phyloP scores from a whole-genome alignment of 2,329 filamentous ascomycete genomes.

The Periglandula ipomoeae region DNA sequence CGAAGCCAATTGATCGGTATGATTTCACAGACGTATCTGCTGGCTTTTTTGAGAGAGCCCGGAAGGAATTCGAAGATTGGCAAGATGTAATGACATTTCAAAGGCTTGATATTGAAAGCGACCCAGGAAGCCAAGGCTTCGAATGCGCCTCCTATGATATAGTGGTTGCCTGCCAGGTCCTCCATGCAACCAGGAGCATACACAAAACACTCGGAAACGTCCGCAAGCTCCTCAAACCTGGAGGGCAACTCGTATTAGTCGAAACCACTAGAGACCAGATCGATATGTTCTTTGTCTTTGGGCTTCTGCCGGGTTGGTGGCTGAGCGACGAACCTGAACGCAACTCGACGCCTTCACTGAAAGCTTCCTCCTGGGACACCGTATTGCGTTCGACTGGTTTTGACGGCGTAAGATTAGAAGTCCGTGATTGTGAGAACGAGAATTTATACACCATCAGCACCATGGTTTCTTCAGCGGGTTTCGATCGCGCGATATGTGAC shows the following conservation, averaged over 20 bases:
- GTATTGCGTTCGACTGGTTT: not conserved
- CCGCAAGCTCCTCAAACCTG: constrained; percentile 16
- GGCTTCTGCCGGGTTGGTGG: not conserved
- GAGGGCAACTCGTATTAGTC: constrained; percentile 16
- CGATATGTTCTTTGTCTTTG: not conserved
- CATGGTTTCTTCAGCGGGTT: not conserved
- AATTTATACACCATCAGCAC: not conserved
- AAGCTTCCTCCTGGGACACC: not conserved
- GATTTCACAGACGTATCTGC: not conserved
- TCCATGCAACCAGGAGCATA: constrained; percentile 18
- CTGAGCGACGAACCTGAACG: not conserved
- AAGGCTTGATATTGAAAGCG: not conserved
- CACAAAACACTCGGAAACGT: constrained; percentile 12
- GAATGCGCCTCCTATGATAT: not conserved
- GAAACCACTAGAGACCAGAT: not conserved
- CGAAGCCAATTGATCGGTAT: not conserved
- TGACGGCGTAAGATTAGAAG: not conserved
- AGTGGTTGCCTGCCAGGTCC: not conserved
- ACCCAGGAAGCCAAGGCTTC: not conserved
- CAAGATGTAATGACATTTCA: not conserved
- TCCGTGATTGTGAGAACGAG: not conserved
- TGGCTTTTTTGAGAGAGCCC: not conserved
- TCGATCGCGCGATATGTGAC: too few relatives aligned
- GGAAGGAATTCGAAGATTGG: not conserved
- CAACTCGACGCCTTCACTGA: not conserved